Base-by-base conservation (phyloP, 2,329 filamentous ascomycete species). In the Pyrenochaeta sp. region DNA sequence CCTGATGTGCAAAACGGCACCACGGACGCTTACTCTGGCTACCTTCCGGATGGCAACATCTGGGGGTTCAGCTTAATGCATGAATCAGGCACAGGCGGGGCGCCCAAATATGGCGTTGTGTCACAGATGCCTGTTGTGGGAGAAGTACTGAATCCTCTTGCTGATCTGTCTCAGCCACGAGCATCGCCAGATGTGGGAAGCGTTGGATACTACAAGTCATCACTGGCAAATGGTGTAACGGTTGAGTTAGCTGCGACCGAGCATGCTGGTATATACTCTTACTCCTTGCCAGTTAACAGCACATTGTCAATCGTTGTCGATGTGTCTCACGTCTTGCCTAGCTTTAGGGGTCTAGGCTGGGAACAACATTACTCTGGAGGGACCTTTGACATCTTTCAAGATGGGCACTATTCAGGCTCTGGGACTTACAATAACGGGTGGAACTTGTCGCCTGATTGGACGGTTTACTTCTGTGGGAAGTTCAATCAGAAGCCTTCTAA, bases 361-460 rank as follows among this genome's bases (percentile, higher is more conserved):
- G 82, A 83, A n/a, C 87, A 90, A 68, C 78, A 80, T 31, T 90
- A 88, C 63, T 77, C 84, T 5, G 82, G 82, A n/a, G 87, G 87
- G 0, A 80, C 79, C 39, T 83, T 90, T 27, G 75, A 75, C 1
- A 77, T 87, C 2, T 72, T 75, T n/a, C 63, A 69, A 0, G 80
- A 84, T 35, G 78, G 80, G 0, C 81, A 80, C 49, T 90, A 89
- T 60, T 81, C 83, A 40, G 87, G 87, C 0, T 80, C 76, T 32
- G 87, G 87, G 0, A 82, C 82, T 0, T 90, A 89, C 66, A 81
- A 89, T 47, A 87, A 88, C 66, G 86, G 87, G 12, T 89, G 87
- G 87, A 90, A 89, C 53, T 76, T 82, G 0, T 66, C 86, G 1
- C 85, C 83, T 0, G 74, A 86, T 42, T 90, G 85, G 85, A 85